Evolutionary conservation across 2,329 filamentous ascomycete species (phyloP).

Genomic region (Aureobasidium zeae): DNA sequence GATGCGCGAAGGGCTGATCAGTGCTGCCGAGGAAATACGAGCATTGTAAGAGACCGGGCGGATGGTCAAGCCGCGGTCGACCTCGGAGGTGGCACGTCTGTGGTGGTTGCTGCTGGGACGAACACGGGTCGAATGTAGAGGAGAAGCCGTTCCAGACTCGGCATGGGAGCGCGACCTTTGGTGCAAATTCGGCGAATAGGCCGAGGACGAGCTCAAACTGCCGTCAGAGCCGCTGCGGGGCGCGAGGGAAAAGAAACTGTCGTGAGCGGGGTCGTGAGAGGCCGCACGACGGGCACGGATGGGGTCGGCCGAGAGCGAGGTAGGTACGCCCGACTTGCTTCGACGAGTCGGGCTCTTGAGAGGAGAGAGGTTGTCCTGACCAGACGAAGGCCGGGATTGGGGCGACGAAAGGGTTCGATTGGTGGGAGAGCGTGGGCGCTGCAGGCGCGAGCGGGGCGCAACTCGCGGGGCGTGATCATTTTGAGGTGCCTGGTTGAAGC

Average conservation of each 20-base stretch:
- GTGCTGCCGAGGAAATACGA: slow-evolving; percentile 3
- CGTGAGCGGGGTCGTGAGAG: slow-evolving; percentile 1
- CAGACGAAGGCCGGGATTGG: background rate
- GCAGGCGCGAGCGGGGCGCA: slow-evolving; percentile 1
- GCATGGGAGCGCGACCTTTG: slow-evolving; percentile 15
- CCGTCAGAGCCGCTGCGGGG: slow-evolving; percentile 59
- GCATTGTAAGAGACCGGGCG: background rate
- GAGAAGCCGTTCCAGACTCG: background rate
- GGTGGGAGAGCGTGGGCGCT: slow-evolving; percentile 4
- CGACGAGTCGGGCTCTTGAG: slow-evolving; percentile 10
- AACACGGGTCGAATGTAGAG: background rate
- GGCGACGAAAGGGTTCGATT: background rate
- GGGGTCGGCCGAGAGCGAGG: slow-evolving; percentile 4
- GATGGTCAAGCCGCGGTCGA: background rate
- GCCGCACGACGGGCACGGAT: background rate
- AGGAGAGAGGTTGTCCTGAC: slow-evolving; percentile 4
- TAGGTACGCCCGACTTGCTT: slow-evolving; percentile 1
- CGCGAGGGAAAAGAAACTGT: slow-evolving; percentile 3
- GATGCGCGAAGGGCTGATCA: slow-evolving; percentile 23
- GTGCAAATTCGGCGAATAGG: slow-evolving; percentile 9
- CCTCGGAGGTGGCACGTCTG: slow-evolving; percentile 3
- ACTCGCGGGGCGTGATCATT: background rate
- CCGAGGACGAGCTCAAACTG: slow-evolving; percentile 35
- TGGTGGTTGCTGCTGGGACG: slow-evolving; percentile 6
- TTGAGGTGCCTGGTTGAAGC: slow-evolving; percentile 53